Base-by-base conservation (phyloP, 2,329 filamentous ascomycete genomes). In the Dactylonectria estremocensis region DNA sequence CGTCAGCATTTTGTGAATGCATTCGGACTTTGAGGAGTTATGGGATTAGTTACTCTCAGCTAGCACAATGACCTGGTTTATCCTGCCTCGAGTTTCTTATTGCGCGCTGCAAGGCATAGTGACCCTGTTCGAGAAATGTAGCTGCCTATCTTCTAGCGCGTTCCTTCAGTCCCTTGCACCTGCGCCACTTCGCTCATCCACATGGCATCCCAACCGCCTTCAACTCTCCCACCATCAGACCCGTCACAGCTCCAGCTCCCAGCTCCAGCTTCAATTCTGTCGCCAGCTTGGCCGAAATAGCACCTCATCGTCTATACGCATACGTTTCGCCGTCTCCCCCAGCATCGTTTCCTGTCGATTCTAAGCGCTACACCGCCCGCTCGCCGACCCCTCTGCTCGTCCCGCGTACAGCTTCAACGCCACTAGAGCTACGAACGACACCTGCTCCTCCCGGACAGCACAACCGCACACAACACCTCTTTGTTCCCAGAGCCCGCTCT, bases 151-250 rank as follows among this genome's bases (percentile, higher is more conserved):
- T 16, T 20, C 49, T 18, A 46, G 18, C 28, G 24, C 18, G 40
- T 31, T 16, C 20, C 24, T 31, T n/a, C 24, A n/a, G 9, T 20
- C 50, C 50, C 31, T 53, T 35, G 50, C 31, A 22, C 54, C 67
- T 69, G 67, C 67, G 67, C 67, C 67, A 69, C 67, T 57, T 53
- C 45, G 48, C 54, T 43, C 63, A 35, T 61, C 56, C 48, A 48
- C 62, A 61, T 57, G 46, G 48, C 43, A 45, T 46, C 55, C 56
- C 45, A 45, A 53, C 55, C 35, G 43, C 52, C 35, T 49, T 53
- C 35, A 31, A 49, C 57, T 57, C 62, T 66, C 64, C 60, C 60
- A 64, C 61, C 61, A 60, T 55, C 43, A 14, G 28, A 49, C 24
- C 56, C 50, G 22, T 61, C 54, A 31, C 54, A 35, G 50, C 31